Evolutionary conservation across 2,329 filamentous ascomycete species (phyloP).

Genomic region (Rutstroemia sp.): DNA sequence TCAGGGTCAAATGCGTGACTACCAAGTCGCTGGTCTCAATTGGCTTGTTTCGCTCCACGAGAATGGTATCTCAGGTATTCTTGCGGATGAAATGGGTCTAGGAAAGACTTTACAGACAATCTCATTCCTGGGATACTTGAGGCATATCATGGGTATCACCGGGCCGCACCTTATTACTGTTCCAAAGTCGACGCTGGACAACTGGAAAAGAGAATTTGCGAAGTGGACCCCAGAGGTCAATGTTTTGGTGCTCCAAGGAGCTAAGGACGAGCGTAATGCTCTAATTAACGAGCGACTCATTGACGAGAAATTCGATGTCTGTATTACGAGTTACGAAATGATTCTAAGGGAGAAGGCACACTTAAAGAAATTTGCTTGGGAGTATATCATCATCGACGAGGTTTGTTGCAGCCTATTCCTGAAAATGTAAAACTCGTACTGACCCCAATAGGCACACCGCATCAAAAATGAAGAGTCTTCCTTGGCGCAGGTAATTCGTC

Average conservation of each 20-base stretch:
- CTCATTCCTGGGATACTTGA: conserved; percentile 88
- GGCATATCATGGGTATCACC: conserved; percentile 81
- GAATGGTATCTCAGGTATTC: conserved; percentile 95
- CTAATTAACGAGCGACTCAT: conserved; percentile 89
- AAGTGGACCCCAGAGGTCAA: conserved; percentile 95
- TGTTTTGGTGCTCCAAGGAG: conserved; percentile 86
- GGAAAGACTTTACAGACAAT: conserved; percentile 98
- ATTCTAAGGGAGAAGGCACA: conserved; percentile 91
- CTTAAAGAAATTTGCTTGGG: conserved; percentile 96
- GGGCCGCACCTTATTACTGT: conserved; percentile 89
- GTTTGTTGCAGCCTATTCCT: conserved; percentile 25
- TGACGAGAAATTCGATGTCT: conserved; percentile 94
- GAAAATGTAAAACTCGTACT: not conserved
- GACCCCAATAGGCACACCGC: conserved; percentile 58
- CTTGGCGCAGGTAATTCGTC: conserved; percentile 87
- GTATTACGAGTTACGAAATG: conserved; percentile 99
- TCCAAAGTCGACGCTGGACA: conserved; percentile 95
- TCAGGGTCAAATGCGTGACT: conserved; percentile 83
- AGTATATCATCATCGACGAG: conserved; percentile 99
- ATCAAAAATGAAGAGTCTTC: conserved; percentile 99
- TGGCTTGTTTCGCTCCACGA: conserved; percentile 97
- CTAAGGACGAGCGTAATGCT: conserved; percentile 83
- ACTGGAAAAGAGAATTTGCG: conserved; percentile 93
- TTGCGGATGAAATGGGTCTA: conserved; percentile 97
- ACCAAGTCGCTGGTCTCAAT: conserved; percentile 91